Evolutionary conservation across 306 rosid species (phyloP), one percentile per base, ranked within the genome.

Genomic region (Urtica urens): DNA sequence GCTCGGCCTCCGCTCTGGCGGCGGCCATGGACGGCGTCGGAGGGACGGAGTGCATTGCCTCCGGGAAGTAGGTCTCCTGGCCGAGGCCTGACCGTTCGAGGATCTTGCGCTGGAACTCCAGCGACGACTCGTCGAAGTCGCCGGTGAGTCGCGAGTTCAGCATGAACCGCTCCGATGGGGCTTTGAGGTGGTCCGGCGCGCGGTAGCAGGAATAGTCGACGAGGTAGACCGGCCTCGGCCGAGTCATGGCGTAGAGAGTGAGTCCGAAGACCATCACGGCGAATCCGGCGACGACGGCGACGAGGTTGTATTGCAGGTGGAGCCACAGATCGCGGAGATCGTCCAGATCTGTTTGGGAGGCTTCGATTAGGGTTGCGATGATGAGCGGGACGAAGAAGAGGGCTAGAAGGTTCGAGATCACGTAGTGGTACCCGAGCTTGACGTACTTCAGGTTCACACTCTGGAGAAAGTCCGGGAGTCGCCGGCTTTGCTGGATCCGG

Each of bases 391-490:
- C 49, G 22, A 78, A 49, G 26, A 74, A 75, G 20, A 82, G 33
- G 60, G 87, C 73, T 5, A 82, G 37, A 0, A 82, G 71, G 48
- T 82, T 75, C 16, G 93, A 62, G 69, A 82, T 82, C 15, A 82
- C 45, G 60, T 82, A 82, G 52, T 78, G 93, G 64, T 82, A 82
- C 20, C 93, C 93, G 63, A 82, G 50, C 66, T 82, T 82, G 18
- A 82, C 87, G 75, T 82, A 70, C 56, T 78, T 78, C 46, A 82
- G 87, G 66, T 82, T 82, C 19, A 82, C 83, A 67, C 79, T 82
- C 58, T 82, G 87, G 12, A 75, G 79, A 63, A 75, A 82, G 76
- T 78, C 87, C 0, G 93, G 87, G 1, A 82, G 80, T 54, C 78
- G 59, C 29, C 75, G 64, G 10, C 58, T 38, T 4, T 50, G 76